These are phyloP conservation scores for Benincasa hispida DNA, from an alignment of 306 rosid species.

Conservation along the genomic window DNA sequence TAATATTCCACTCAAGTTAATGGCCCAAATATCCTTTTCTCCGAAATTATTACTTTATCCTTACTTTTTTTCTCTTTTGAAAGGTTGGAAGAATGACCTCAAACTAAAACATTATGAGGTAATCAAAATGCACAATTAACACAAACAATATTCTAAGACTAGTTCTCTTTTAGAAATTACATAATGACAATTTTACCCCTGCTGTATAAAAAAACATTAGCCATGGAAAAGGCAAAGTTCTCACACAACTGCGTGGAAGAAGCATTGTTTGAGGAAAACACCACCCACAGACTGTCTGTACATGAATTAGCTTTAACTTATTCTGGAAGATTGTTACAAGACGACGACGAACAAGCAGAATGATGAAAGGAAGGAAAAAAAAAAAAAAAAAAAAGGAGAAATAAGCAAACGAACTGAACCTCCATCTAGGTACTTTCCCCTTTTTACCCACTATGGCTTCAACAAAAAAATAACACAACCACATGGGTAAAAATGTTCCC, in stretches of 20 bases:
- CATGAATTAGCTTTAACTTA: conserved; percentile 5
- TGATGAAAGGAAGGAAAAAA: background rate
- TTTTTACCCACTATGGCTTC: conserved; percentile 12
- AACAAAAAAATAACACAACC: conserved; percentile 70
- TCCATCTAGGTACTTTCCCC: conserved; percentile 14
- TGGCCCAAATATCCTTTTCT: too few species aligned
- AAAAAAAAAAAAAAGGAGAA: background rate
- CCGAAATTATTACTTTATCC: too few species aligned
- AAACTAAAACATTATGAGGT: background rate
- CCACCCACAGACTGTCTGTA: background rate
- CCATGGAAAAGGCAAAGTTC: background rate
- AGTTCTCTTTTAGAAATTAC: background rate
- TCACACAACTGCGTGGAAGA: background rate
- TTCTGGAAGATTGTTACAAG: conserved; percentile 7
- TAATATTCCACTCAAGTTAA: too few species aligned
- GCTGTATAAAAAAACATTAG: background rate
- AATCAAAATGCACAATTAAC: background rate
- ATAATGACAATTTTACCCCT: background rate
- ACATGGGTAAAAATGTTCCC: conserved; percentile 31
- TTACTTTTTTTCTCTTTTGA: background rate
- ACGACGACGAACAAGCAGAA: background rate
- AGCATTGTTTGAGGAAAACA: background rate
- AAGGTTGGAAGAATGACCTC: background rate
- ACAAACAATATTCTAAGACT: background rate
- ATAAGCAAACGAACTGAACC: background rate